Conservation (phyloP, 768 basidiomycete genomes). For the Mycena floridula region DNA sequence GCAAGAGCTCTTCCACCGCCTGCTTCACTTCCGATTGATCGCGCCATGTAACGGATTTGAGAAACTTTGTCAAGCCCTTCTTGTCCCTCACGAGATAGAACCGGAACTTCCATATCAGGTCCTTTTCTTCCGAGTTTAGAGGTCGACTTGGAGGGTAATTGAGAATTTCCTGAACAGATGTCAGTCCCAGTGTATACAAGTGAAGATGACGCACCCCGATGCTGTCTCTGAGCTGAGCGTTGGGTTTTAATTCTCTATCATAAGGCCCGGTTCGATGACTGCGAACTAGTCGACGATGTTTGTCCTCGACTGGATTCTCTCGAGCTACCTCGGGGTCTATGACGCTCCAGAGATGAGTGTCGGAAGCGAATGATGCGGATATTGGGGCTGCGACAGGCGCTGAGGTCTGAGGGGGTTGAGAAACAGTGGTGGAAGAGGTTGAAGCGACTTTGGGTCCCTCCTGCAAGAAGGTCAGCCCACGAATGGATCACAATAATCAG, state of each 20-base stretch:
- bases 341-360: conserved; percentile 78
- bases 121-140: conserved; percentile 88
- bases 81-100: conserved; percentile 93
- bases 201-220: conserved; percentile 76
- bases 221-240: conserved; percentile 91
- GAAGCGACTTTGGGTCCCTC: conserved; percentile 35
- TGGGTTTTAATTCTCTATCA: conserved; percentile 93
- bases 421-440: conserved; percentile 33
- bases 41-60: conserved; percentile 96
- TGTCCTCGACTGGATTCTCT: conserved; percentile 97
- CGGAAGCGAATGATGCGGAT: conserved; percentile 47
- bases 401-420: conserved; percentile 32
- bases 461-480: conserved; percentile 17
- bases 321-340: conserved; percentile 86
- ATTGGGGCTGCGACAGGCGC: conserved; percentile 38
- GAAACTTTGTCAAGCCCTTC: conserved; percentile 92
- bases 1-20: conserved; percentile 91
- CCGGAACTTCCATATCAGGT: conserved; percentile 98
- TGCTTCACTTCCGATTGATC: conserved; percentile 96
- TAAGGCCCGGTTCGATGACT: conserved; percentile 94
- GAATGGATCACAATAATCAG: background rate
- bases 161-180: conserved; percentile 68
- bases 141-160: conserved; percentile 86
- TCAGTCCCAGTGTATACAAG: no score
- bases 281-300: conserved; percentile 88